Base-by-base conservation (phyloP, 305 asterid species). In the Fraxinus dipetala region DNA sequence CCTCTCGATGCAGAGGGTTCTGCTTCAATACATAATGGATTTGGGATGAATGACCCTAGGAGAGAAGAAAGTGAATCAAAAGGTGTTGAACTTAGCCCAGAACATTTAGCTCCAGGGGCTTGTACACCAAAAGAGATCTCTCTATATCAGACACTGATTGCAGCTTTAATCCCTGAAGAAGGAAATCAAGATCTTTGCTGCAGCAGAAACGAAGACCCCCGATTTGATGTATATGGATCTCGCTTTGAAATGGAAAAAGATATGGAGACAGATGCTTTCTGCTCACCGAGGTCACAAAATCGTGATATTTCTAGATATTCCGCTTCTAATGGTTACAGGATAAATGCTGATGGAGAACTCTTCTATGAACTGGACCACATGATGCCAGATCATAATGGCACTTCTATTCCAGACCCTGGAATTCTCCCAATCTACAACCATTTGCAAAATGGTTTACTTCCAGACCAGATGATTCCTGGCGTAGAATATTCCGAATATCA, bases 161-260 rank as follows among this genome's bases (percentile, higher is more conserved):
- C 98, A 59, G 97, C 99, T 81, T 83, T 95, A 84, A 88, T 95
- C 81, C 93, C 98, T 61, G 97, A 91, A 89, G 97, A 87, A 80
- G 97, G 83, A 88, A 75, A 83, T 81, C 88, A 85, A 73, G 87
- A 85, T 63, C 84, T 88, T 84, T 85, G 80, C 82, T 84, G 80
- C 84, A 84, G 81, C 76, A 89, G 85, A 59, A 89, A 78, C 45
- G 93, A 93, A 80, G 93, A 87, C 80, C 83, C 81, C 77, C 87
- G 78, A 26, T 90, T 87, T 75, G 90, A 89, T 85, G 83, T 72
- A 61, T 85, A 86, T 81, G 91, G 86, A 76, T 89, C 94, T 85
- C 89, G 70, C 72, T 86, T 87, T 86, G 94, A 87, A 86, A 82
- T 85, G 75, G 97, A 87, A 56, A 89, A 81, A 65, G 90, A 88